phyloP scores from a whole-genome alignment of 2,329 filamentous ascomycete genomes.

The Cercospora berteroae region DNA sequence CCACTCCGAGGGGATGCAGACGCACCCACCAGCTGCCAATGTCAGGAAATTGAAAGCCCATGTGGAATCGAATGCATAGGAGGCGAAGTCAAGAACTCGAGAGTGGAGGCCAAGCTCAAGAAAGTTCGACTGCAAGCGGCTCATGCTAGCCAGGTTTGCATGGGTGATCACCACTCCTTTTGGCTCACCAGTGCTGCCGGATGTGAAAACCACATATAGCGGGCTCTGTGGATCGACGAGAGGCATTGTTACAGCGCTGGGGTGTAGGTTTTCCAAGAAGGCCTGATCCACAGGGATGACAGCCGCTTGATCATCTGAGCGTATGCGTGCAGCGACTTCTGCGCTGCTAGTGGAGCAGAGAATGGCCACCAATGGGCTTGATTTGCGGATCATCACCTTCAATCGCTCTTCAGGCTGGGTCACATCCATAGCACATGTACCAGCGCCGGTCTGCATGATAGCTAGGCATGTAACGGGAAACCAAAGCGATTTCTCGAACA shows the following conservation, averaged over 20 bases:
- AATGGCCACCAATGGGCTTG: not conserved
- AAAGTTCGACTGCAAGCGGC: not conserved
- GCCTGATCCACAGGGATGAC: not conserved
- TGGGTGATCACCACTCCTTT: conserved; percentile 11
- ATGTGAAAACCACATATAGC: conserved; percentile 9
- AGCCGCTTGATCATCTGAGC: not conserved
- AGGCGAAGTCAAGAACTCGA: not conserved
- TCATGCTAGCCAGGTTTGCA: not conserved
- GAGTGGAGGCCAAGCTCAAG: not conserved
- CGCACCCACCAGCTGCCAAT: not conserved
- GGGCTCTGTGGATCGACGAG: not conserved
- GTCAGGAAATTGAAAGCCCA: not conserved
- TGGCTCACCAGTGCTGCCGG: conserved; percentile 13
- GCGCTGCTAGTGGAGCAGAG: not conserved
- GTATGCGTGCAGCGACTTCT: not conserved
- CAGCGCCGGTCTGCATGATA: conserved; percentile 34
- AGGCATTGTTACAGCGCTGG: not conserved
- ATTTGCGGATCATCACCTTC: not conserved
- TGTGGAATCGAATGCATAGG: not conserved
- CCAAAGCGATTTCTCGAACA: conserved; percentile 34
- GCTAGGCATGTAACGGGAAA: conserved; percentile 29
- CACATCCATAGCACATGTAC: conserved; percentile 32
- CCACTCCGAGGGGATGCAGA: conserved; percentile 1
- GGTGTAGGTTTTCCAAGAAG: not conserved
- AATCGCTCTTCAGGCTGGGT: conserved; percentile 21